phyloP scores from a whole-genome alignment of 2,329 filamentous ascomycete genomes.

The Teratosphaeria nubilosa region DNA sequence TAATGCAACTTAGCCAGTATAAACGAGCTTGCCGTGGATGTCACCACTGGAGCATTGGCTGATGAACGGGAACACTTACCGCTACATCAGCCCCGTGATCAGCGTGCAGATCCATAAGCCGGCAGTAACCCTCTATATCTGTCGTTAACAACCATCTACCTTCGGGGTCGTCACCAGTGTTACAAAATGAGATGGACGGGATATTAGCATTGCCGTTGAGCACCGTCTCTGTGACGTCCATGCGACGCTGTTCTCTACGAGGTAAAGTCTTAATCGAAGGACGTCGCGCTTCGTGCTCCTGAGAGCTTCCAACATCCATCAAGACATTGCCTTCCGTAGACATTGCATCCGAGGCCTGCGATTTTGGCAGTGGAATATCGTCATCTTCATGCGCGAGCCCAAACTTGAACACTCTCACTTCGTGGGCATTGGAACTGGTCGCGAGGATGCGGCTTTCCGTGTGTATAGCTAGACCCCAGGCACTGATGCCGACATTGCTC shows the following conservation, averaged over 20 bases:
- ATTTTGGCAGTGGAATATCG: background rate
- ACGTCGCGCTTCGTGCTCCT: background rate
- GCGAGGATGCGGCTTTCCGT: constrained; percentile 73
- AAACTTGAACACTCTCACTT: constrained; percentile 50
- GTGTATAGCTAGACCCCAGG: constrained; percentile 85
- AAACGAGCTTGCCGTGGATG: background rate
- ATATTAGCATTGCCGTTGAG: constrained; percentile 39
- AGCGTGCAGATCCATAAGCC: constrained; percentile 19
- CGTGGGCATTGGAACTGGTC: constrained; percentile 63
- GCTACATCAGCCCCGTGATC: background rate
- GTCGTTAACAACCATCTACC: constrained; percentile 49
- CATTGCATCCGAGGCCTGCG: background rate
- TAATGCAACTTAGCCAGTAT: background rate
- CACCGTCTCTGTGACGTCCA: constrained; percentile 19
- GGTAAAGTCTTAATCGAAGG: background rate
- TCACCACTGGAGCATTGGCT: background rate
- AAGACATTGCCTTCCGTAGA: background rate
- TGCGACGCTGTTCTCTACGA: constrained; percentile 5
- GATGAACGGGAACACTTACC: background rate
- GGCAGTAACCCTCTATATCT: constrained; percentile 36
- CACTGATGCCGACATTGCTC: constrained; percentile 65
- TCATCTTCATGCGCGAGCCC: constrained; percentile 35
- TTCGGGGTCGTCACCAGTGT: constrained; percentile 44
- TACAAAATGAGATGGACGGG: constrained; percentile 49
- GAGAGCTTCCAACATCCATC: background rate